Base-by-base conservation (phyloP, 202 grass and related monocot genomes). In the Bolboschoenoplectus hybrid region DNA sequence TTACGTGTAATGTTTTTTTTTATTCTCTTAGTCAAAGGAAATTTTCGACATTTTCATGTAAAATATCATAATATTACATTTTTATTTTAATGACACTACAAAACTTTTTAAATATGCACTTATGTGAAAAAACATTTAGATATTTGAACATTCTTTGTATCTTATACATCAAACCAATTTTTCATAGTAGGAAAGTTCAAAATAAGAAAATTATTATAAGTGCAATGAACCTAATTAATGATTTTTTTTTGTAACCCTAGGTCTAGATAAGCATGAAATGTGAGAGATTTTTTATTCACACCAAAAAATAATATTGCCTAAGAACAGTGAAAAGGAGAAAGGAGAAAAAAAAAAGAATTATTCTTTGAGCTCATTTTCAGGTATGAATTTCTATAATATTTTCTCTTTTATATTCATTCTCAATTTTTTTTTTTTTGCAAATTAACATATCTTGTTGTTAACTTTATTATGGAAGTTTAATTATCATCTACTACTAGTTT, bases 201-300 rank as follows among this genome's bases (percentile, higher is more conserved):
- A 83, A 52, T 69, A 68, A 36, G 58, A 67, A 68, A 68, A 26
- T 26, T 26, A 26, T 68, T 51, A 68, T 68, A 50, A 69, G 20
- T 84, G 71, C 65, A 57, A 68, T 56, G 51, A 71, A 84, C 3
- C 13, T 40, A 40, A 52, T 67, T 83, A 83, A 68, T 84, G 26
- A 83, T 71, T 84, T 84, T 84, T 61, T n/a, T 3, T 26, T 81
- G 47, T 60, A 70, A 2, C n/a, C 58, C 34, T 53, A 40, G 45
- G 9, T 66, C 47, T 56, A 69, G 57, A 84, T 84, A 84, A 58
- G 36, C 36, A 8, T 1, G 34, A 32, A 43, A 20, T 84, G 35
- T 19, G 47, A 67, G 4, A 38, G 6, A 26, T 26, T 6, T 40
- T 84, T 34, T 35, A 8, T 56, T 71, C 32, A 68, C 9, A 40